These are phyloP conservation scores for Aspergillus pseudoviridinutans DNA, from an alignment of 2,329 filamentous ascomycete genomes.

Conservation along the genomic window DNA sequence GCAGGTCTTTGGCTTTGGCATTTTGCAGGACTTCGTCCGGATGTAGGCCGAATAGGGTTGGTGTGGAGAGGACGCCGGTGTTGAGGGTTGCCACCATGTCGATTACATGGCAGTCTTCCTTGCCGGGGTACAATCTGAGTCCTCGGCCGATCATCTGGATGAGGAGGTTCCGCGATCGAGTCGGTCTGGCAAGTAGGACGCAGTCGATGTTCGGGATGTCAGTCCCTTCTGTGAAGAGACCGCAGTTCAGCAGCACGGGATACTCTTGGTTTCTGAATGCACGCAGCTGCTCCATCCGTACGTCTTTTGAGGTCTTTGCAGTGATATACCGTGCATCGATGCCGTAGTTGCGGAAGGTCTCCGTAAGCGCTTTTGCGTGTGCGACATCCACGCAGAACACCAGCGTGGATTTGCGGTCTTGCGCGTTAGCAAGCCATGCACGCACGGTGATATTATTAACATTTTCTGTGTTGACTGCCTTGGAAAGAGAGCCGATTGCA, in stretches of 20 bases:
- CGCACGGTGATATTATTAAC: conserved; percentile 82
- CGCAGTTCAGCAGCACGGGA: conserved; percentile 88
- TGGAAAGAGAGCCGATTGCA: conserved; percentile 69
- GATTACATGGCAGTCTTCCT: conserved; percentile 88
- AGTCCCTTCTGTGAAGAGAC: conserved; percentile 94
- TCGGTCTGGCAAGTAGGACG: conserved; percentile 80
- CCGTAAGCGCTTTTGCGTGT: conserved; percentile 72
- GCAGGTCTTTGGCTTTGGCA: conserved; percentile 62
- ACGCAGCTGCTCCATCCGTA: conserved; percentile 66
- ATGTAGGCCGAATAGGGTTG: conserved; percentile 89
- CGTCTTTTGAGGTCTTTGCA: conserved; percentile 66
- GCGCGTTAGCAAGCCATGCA: conserved; percentile 77
- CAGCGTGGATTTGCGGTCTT: conserved; percentile 73
- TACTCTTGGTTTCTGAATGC: conserved; percentile 73
- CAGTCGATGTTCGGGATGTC: conserved; percentile 98
- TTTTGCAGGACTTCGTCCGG: conserved; percentile 70
- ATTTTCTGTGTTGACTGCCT: conserved; percentile 73
- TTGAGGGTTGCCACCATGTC: conserved; percentile 88
- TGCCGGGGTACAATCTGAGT: conserved; percentile 75
- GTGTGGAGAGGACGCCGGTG: conserved; percentile 82
- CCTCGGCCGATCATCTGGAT: conserved; percentile 98
- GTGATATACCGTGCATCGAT: conserved; percentile 86
- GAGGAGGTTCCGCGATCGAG: conserved; percentile 84
- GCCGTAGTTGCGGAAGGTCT: conserved; percentile 70
- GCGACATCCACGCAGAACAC: conserved; percentile 90